Evolutionary conservation across 2,329 filamentous ascomycete genomes (phyloP).

Genomic region (Fusarium foetens): DNA sequence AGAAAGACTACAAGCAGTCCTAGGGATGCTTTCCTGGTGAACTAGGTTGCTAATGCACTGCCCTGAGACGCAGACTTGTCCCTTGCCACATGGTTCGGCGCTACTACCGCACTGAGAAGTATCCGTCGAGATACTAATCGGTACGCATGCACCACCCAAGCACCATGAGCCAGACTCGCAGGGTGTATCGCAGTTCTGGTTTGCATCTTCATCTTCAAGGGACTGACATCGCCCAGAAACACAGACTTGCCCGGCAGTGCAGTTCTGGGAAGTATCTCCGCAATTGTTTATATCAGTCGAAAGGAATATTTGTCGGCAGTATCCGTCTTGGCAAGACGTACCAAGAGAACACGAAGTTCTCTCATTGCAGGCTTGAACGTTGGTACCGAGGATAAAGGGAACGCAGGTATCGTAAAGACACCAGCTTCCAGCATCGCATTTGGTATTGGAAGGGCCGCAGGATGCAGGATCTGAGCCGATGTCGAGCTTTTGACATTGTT

Average conservation of each 20-base stretch:
- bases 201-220: background rate
- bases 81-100: background rate
- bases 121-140: constrained; percentile 20
- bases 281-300: constrained; percentile 23
- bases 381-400: constrained; percentile 33
- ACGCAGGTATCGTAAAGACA: constrained; percentile 25
- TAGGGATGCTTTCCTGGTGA: background rate
- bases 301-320: constrained; percentile 23
- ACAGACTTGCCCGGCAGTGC: constrained; percentile 26
- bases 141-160: background rate
- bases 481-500: constrained; percentile 11
- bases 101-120: constrained; percentile 16
- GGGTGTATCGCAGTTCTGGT: background rate
- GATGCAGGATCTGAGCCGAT: constrained; percentile 25
- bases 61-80: constrained; percentile 28
- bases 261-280: constrained; percentile 3
- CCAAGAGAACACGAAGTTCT: constrained; percentile 14
- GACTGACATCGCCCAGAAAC: constrained; percentile 19
- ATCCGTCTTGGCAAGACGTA: constrained; percentile 7
- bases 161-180: constrained; percentile 23
- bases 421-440: constrained; percentile 33
- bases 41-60: constrained; percentile 12
- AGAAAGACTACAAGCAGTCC: background rate
- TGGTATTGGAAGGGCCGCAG: constrained; percentile 14
- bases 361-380: constrained; percentile 19